Conservation (phyloP, 176 grass and related monocot genomes). For the Oryza australiensis region DNA sequence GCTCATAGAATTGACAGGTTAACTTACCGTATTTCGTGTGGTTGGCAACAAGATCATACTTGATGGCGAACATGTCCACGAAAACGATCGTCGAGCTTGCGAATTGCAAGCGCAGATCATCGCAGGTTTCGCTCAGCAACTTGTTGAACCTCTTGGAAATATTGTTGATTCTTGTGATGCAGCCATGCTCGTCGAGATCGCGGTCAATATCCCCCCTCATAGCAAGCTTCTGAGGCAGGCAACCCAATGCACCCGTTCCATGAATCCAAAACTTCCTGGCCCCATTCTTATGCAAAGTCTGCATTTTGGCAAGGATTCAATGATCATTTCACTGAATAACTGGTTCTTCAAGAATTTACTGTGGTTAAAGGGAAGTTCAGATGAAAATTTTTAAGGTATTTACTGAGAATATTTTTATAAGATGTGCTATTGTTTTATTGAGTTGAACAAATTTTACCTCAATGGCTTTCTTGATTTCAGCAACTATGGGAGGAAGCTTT, state of each 20-base stretch:
- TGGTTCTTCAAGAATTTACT: neutral
- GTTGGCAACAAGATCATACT: conserved; percentile 82
- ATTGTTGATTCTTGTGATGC: conserved; percentile 55
- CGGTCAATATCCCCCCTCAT: conserved; percentile 43
- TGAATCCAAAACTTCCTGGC: conserved; percentile 82
- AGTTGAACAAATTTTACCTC: conserved; percentile 41
- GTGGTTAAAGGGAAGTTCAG: too few species aligned
- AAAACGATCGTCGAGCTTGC: conserved; percentile 58
- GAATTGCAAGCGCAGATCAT: conserved; percentile 51
- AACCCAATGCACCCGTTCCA: conserved; percentile 69
- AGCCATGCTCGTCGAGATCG: conserved; percentile 58
- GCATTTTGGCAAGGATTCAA: conserved; percentile 18
- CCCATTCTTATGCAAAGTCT: conserved; percentile 67
- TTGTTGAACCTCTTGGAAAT: conserved; percentile 67
- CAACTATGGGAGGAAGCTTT: conserved; percentile 57
- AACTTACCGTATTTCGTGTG: conserved; percentile 61
- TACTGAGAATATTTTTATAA: neutral
- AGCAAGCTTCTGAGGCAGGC: conserved; percentile 78
- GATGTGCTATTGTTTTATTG: neutral
- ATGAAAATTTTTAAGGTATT: neutral
- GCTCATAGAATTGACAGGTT: neutral
- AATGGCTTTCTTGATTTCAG: conserved; percentile 69
- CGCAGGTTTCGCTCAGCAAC: conserved; percentile 50
- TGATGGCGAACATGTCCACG: conserved; percentile 76
- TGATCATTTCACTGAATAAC: neutral